Conservation (phyloP, 495 filamentous ascomycete genomes). For the Penicillium canescens region DNA sequence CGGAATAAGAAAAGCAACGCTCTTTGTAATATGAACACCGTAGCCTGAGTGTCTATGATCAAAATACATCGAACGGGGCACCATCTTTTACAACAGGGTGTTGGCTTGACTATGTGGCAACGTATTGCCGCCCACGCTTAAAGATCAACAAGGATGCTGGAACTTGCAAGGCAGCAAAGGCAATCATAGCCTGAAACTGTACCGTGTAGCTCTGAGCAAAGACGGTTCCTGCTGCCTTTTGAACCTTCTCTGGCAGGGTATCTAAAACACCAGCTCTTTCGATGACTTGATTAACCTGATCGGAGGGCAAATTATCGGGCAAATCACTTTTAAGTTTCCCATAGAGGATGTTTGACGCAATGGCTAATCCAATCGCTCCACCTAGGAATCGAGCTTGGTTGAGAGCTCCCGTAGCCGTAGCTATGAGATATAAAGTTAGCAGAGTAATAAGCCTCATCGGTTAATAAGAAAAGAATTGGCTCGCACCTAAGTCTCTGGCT, state of each 20-base stretch:
- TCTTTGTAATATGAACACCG: no score
- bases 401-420: constrained; percentile 50
- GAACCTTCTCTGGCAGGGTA: background rate
- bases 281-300: constrained; percentile 11
- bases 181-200: constrained; percentile 17
- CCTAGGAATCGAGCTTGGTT: constrained; percentile 57
- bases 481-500: constrained; percentile 37
- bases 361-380: constrained; percentile 47
- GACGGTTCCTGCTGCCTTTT: background rate
- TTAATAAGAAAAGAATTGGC: background rate
- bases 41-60: no score
- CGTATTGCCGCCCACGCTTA: background rate
- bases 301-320: background rate
- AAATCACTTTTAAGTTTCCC: constrained; percentile 10
- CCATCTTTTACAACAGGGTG: no score
- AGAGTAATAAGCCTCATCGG: background rate
- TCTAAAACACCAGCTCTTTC: background rate
- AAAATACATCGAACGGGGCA: no score
- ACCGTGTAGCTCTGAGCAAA: constrained; percentile 11
- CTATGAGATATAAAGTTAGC: constrained; percentile 14
- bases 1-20: no score
- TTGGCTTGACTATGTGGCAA: background rate
- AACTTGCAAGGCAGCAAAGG: constrained; percentile 16
- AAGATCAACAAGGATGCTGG: constrained; percentile 7
- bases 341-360: constrained; percentile 23